Base-by-base conservation (phyloP, 345 rosid genomes). In the Hypericum perforatum region DNA sequence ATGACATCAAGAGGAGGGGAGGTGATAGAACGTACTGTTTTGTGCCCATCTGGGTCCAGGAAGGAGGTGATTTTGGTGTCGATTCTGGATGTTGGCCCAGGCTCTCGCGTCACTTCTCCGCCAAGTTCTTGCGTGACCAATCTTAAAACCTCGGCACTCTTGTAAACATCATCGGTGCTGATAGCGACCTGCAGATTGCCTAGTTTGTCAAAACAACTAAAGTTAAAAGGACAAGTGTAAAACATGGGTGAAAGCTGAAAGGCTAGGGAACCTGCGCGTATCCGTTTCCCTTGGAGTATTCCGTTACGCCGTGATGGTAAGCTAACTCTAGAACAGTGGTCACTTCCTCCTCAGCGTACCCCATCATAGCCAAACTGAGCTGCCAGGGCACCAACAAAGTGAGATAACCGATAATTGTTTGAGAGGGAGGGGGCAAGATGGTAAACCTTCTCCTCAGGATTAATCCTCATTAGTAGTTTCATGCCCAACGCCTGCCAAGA, bases 1-100 rank as follows among this genome's bases (percentile, higher is more conserved):
- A 22, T 22, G 32, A 22, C 32, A 22, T 22, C 32, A 22, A 1
- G 32, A 22, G 32, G 2, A 11, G 41, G 48, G 4, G 38, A 52
- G 58, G 29, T 38, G 6, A 54, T 7, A 10, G 39, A 63, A 68
- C 86, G 65, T 66, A 87, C 95, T 5, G 94, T 85, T 77, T 92
- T 92, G 96, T 95, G 85, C 64, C 96, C 96, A 76, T 92, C 96
- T 22, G 94, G 96, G 61, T 88, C 98, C 13, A 85, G 76, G 57
- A 92, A 92, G 39, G 88, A 60, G 56, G 79, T 77, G 50, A 88
- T 88, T 74, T 85, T 92, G 70, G 96, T 88, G 73, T 80, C 80
- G 36, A 85, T 12, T 65, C 98, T 96, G 7, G 94, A 94, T 70
- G 85, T 47, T 37, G 96, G 88, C 59, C 98, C 98, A 0, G 96